A percentile compares a stretch with the other conserved stretches of the same genome.
Evolutionary conservation across 1,139 yeast genomes (phyloP).

Genomic region (Yamadazyma atlantica): DNA sequence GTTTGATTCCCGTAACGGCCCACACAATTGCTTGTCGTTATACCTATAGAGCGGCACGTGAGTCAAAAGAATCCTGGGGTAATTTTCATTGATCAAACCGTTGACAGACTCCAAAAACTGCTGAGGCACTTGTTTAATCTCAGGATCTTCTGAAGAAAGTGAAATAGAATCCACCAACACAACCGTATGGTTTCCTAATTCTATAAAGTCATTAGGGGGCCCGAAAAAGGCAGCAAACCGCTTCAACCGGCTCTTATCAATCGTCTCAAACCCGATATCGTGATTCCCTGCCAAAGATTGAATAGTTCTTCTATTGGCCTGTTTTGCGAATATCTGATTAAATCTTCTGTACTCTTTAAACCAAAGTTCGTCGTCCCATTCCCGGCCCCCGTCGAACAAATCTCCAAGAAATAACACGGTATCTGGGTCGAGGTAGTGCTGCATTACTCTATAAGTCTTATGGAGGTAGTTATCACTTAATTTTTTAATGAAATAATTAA

Average conservation of each 20-base stretch:
- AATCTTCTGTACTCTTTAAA: constrained; percentile 69
- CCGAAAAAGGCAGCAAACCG: constrained; percentile 79
- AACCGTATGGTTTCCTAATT: constrained; percentile 73
- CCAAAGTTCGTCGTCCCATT: constrained; percentile 71
- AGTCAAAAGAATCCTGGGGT: constrained; percentile 65
- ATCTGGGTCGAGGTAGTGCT: constrained; percentile 66
- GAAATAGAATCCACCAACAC: constrained; percentile 82
- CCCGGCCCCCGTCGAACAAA: constrained; percentile 91
- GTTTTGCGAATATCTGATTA: constrained; percentile 55
- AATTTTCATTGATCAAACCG: constrained; percentile 21
- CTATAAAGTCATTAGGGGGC: constrained; percentile 52
- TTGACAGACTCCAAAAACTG: constrained; percentile 26
- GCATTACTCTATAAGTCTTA: constrained; percentile 69
- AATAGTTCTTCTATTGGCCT: constrained; percentile 49
- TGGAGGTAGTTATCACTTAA: constrained; percentile 75
- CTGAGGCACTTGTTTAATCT: constrained; percentile 22
- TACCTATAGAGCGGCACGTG: constrained; percentile 53
- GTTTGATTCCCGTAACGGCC: constrained; percentile 48
- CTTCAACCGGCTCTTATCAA: constrained; percentile 50
- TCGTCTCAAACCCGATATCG: constrained; percentile 87
- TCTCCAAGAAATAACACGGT: constrained; percentile 83
- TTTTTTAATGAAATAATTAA: constrained; percentile 47
- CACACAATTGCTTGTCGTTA: constrained; percentile 36
- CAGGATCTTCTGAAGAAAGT: constrained; percentile 46
- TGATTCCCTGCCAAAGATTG: constrained; percentile 88